Conservation (phyloP, 1,139 yeast genomes). For the Torulaspora globosa region DNA sequence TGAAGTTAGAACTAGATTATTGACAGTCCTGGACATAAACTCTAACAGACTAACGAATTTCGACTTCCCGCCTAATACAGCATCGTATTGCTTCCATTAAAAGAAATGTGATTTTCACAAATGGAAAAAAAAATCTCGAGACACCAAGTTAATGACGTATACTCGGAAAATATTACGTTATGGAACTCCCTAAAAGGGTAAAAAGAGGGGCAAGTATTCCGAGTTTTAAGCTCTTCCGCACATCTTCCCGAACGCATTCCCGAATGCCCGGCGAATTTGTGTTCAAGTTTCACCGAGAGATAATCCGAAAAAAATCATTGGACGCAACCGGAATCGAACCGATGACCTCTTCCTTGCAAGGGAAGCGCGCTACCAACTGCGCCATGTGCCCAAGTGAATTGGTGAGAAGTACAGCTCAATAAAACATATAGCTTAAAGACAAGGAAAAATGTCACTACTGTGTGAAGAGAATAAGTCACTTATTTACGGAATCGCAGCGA, state of each 20-base stretch:
- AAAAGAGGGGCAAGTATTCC: background rate
- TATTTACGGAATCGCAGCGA: too few relatives aligned
- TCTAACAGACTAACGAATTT: too few relatives aligned
- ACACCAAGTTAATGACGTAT: background rate
- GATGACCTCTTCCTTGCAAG: conserved; percentile 38
- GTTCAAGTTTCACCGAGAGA: too few relatives aligned
- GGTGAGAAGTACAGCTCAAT: too few relatives aligned
- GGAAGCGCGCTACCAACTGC: conserved; percentile 40
- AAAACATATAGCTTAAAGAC: too few relatives aligned
- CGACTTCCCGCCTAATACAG: too few relatives aligned
- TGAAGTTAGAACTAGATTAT: background rate
- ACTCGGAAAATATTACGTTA: background rate
- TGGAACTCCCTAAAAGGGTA: background rate
- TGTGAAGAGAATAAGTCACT: too few relatives aligned
- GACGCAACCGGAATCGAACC: conserved; percentile 38
- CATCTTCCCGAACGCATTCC: too few relatives aligned
- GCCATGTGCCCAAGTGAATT: conserved; percentile 32
- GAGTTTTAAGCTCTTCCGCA: background rate
- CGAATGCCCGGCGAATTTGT: too few relatives aligned
- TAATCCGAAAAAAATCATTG: conserved; percentile 16
- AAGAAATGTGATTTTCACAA: background rate
- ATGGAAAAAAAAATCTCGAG: too few relatives aligned
- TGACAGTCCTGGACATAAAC: background rate
- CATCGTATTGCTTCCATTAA: background rate
- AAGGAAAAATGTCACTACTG: too few relatives aligned